Conservation (phyloP, 2,329 filamentous ascomycete species). For the Aspergillus vadensis region DNA sequence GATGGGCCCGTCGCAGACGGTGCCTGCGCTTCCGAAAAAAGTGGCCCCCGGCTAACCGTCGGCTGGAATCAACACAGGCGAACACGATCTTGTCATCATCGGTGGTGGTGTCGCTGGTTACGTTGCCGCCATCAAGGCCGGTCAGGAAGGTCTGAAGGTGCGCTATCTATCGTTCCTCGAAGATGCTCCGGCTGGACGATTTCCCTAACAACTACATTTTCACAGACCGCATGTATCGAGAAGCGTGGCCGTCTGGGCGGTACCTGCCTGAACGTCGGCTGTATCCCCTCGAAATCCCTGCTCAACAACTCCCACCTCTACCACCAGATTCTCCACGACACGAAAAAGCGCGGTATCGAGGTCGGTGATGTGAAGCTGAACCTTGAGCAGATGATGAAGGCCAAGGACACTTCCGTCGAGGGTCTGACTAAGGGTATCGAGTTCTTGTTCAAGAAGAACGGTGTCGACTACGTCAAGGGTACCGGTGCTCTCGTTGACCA, state of each 20-base stretch:
- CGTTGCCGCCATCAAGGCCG: conserved; percentile 98
- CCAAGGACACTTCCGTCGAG: conserved; percentile 87
- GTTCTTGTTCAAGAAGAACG: conserved; percentile 99
- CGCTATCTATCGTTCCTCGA: conserved; percentile 19
- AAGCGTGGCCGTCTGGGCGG: conserved; percentile 94
- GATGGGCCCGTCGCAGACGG: conserved; percentile 5
- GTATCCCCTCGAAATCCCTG: conserved; percentile 98
- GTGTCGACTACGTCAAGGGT: conserved; percentile 96
- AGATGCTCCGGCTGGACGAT: conserved; percentile 7
- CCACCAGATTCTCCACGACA: conserved; percentile 95
- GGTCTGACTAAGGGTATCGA: conserved; percentile 96
- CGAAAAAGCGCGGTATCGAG: conserved; percentile 95
- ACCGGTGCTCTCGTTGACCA: conserved; percentile 83
- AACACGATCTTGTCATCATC: conserved; percentile 97
- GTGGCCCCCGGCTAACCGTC: conserved; percentile 19
- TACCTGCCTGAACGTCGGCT: conserved; percentile 98
- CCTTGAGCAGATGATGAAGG: conserved; percentile 94
- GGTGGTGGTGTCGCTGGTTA: conserved; percentile 98
- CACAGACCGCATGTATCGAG: conserved; percentile 91
- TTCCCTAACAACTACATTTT: conserved; percentile 17
- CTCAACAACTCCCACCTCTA: conserved; percentile 99
- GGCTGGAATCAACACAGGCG: conserved; percentile 58
- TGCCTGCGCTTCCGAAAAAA: conserved; percentile 22
- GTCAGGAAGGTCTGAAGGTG: conserved; percentile 95
- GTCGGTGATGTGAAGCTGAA: conserved; percentile 97